Evolutionary conservation across 177 flowering plant genomes (phyloP).

Genomic region (Vitis hybrid): DNA sequence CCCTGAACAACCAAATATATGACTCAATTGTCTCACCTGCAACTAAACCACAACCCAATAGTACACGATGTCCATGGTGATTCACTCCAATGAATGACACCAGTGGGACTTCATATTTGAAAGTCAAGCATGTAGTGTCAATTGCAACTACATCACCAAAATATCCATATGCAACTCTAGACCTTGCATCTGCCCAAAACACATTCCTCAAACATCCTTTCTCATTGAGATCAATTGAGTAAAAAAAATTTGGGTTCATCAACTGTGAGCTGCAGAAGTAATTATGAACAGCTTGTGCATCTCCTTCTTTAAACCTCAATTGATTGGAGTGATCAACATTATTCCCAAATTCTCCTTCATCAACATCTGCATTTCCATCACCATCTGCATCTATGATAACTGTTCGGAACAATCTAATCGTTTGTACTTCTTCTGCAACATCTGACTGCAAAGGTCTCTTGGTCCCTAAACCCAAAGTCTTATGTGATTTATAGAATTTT

Average conservation of each 20-base stretch:
- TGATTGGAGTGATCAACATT: slow-evolving; percentile 16
- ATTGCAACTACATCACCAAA: slow-evolving; percentile 50
- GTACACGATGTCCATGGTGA: slow-evolving; percentile 52
- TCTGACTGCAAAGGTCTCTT: slow-evolving; percentile 31
- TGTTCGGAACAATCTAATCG: slow-evolving; percentile 38
- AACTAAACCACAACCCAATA: slow-evolving; percentile 57
- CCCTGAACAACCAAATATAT: slow-evolving; percentile 51
- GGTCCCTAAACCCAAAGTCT: slow-evolving; percentile 25
- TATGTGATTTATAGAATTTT: slow-evolving; percentile 34
- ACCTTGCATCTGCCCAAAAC: slow-evolving; percentile 53
- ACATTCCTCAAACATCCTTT: slow-evolving; percentile 45
- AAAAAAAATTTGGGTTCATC: slow-evolving; percentile 48
- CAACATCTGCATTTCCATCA: slow-evolving; percentile 23
- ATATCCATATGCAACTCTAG: slow-evolving; percentile 39
- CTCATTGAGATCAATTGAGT: slow-evolving; percentile 45
- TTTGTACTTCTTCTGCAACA: slow-evolving; percentile 31
- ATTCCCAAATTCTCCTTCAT: slow-evolving; percentile 21
- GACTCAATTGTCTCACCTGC: slow-evolving; percentile 36
- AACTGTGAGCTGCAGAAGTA: slow-evolving; percentile 44
- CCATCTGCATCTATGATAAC: slow-evolving; percentile 30
- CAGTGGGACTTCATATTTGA: slow-evolving; percentile 45
- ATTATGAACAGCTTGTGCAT: slow-evolving; percentile 37
- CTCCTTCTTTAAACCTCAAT: slow-evolving; percentile 46
- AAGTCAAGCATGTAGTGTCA: slow-evolving; percentile 42
- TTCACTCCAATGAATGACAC: slow-evolving; percentile 51